A percentile compares a stretch with the other conserved stretches of the same genome.
These are phyloP conservation scores for Exutisphaerella laricina DNA, from an alignment of 2,329 filamentous ascomycete genomes.

Conservation along the genomic window DNA sequence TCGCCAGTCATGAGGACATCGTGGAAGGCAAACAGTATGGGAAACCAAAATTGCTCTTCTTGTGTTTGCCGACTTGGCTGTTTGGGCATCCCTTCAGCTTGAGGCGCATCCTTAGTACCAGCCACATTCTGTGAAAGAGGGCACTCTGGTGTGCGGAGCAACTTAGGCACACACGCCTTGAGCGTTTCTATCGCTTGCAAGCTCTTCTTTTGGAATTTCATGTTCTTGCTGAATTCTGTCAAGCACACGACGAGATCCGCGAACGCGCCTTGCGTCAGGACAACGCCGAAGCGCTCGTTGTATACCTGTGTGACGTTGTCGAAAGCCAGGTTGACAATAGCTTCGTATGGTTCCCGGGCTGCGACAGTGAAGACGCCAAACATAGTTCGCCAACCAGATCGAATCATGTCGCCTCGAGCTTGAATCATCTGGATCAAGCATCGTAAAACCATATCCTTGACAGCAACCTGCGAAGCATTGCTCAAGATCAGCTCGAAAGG, in stretches of 20 bases:
- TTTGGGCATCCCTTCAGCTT: conserved; percentile 49
- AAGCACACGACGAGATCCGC: conserved; percentile 93
- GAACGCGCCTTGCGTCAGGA: conserved; percentile 94
- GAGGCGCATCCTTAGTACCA: conserved; percentile 39
- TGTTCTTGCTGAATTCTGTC: conserved; percentile 98
- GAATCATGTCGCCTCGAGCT: conserved; percentile 90
- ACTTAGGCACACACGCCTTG: conserved; percentile 87
- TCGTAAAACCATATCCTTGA: conserved; percentile 95
- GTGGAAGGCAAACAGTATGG: conserved; percentile 95
- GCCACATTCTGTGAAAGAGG: conserved; percentile 67
- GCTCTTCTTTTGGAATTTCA: conserved; percentile 97
- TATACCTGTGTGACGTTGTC: conserved; percentile 96
- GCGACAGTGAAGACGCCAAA: conserved; percentile 98
- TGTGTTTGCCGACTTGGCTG: conserved; percentile 75
- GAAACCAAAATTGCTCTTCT: conserved; percentile 98
- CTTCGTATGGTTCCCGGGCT: conserved; percentile 85
- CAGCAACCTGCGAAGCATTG: conserved; percentile 82
- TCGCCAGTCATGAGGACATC: conserved; percentile 99
- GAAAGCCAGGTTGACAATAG: conserved; percentile 92
- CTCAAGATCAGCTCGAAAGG: conserved; percentile 97
- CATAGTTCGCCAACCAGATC: conserved; percentile 98
- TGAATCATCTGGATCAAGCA: conserved; percentile 99
- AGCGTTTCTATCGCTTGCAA: conserved; percentile 91
- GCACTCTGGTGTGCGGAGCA: conserved; percentile 94
- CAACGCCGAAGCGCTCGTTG: conserved; percentile 88